Percentiles rank a stretch among this genome's conserved stretches.
Evolutionary conservation across 176 grass and related monocot genomes (phyloP).

Genomic region (Zea mays): DNA sequence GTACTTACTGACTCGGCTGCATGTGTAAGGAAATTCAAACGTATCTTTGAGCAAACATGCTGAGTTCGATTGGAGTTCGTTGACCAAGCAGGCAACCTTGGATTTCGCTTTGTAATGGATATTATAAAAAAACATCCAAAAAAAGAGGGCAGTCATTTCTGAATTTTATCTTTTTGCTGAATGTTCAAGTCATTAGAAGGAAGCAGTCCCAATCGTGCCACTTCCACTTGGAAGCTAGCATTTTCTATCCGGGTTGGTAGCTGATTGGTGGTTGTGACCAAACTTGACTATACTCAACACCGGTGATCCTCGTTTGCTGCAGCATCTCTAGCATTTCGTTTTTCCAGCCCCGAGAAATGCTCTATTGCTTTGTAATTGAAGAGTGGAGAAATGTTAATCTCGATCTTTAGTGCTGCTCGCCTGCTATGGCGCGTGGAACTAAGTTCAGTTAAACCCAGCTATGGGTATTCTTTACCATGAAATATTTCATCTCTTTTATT

Average conservation of each 20-base stretch:
- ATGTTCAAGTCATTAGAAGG: slow-evolving; percentile 29
- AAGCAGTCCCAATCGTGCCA: slow-evolving; percentile 7
- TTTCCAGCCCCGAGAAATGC: not conserved
- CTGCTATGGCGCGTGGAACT: not conserved
- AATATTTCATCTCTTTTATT: not conserved
- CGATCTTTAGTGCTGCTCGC: not conserved
- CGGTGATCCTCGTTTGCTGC: slow-evolving; percentile 15
- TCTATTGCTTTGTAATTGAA: not conserved
- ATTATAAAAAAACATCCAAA: slow-evolving; percentile 34
- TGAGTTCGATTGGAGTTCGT: not conserved
- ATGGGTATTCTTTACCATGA: not conserved
- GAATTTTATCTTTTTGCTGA: not conserved
- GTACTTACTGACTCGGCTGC: slow-evolving; percentile 60
- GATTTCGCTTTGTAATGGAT: slow-evolving; percentile 26
- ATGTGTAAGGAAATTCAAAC: slow-evolving; percentile 39
- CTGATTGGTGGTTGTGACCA: slow-evolving; percentile 14
- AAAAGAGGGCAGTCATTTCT: slow-evolving; percentile 17
- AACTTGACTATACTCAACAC: not conserved
- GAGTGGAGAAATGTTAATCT: not conserved
- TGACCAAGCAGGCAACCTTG: not conserved
- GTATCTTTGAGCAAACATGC: not conserved
- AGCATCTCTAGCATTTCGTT: not conserved
- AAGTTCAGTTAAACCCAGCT: not conserved
- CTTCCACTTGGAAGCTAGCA: slow-evolving; percentile 18
- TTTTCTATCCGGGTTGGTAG: slow-evolving; percentile 16